Conservation (phyloP, 2,329 filamentous ascomycete genomes). For the Cryphonectria nitschkei region DNA sequence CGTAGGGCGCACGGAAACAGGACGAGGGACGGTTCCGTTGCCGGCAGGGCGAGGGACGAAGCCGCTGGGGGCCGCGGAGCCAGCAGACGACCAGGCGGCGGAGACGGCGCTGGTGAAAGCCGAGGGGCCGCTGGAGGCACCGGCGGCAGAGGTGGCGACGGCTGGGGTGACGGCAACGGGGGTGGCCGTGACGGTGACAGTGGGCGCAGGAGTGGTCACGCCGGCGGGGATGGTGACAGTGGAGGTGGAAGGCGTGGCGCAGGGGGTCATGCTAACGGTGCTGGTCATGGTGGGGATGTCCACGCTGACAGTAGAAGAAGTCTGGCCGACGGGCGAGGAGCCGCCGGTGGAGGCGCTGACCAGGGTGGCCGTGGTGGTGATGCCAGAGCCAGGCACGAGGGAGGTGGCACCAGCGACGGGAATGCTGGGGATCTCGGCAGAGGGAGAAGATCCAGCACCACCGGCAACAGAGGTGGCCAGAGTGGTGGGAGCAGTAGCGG, state of each 20-base stretch:
- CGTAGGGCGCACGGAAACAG: constrained; percentile 1
- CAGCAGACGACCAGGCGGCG: constrained; percentile 15
- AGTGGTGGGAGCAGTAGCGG: constrained; percentile 6
- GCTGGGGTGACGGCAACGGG: constrained; percentile 14
- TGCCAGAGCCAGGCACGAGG: not conserved
- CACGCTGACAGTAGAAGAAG: constrained; percentile 6
- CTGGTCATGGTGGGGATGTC: constrained; percentile 22
- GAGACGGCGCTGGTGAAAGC: constrained; percentile 1
- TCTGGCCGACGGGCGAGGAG: constrained; percentile 13
- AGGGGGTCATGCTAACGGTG: constrained; percentile 27
- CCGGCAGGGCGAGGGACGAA: constrained; percentile 17
- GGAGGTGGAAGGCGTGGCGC: constrained; percentile 28
- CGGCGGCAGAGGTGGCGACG: not conserved
- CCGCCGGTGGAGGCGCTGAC: constrained; percentile 1
- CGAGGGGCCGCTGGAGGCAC: constrained; percentile 2
- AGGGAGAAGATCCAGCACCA: not conserved
- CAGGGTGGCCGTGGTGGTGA: not conserved
- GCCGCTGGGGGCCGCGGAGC: constrained; percentile 25
- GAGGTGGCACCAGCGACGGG: constrained; percentile 5
- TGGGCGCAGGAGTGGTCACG: constrained; percentile 31
- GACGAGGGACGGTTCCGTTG: constrained; percentile 25
- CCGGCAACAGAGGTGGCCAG: not conserved
- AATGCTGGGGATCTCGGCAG: constrained; percentile 8
- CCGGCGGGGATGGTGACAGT: constrained; percentile 32
- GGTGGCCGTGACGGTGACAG: constrained; percentile 29